phyloP scores from a whole-genome alignment of 1,139 yeast species.

The Sugiyamaella novakii region DNA sequence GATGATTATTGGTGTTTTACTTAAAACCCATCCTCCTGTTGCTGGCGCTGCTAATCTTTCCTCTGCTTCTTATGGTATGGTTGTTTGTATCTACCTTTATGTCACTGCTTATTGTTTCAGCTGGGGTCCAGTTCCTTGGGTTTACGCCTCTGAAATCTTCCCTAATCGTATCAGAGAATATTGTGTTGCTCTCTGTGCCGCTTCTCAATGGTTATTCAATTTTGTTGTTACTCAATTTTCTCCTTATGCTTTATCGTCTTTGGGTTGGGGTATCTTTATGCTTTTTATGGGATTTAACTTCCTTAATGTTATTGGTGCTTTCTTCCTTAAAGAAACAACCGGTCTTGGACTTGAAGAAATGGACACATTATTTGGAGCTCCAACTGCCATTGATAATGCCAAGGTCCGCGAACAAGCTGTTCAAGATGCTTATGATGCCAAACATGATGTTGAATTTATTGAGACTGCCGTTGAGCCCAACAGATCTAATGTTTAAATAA shows the following conservation, averaged over 20 bases:
- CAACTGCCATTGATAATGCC: conserved; percentile 21
- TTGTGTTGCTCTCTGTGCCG: conserved; percentile 59
- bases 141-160: conserved; percentile 59
- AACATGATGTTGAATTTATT: conserved; percentile 15
- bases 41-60: conserved; percentile 14
- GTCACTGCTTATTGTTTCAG: conserved; percentile 65
- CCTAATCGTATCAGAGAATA: conserved; percentile 59
- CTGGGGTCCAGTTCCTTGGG: conserved; percentile 66
- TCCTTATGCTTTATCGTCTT: conserved; percentile 57
- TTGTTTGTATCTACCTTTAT: conserved; percentile 44
- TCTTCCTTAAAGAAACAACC: conserved; percentile 71
- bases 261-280: conserved; percentile 59
- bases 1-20: conserved; percentile 33
- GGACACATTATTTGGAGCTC: conserved; percentile 42
- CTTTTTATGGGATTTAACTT: conserved; percentile 68
- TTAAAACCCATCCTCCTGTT: conserved; percentile 28
- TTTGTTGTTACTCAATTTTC: conserved; percentile 71
- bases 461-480: conserved; percentile 9
- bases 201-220: conserved; percentile 81
- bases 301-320: conserved; percentile 55
- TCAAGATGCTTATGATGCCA: conserved; percentile 18
- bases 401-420: conserved; percentile 16
- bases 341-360: conserved; percentile 77
- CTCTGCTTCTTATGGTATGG: conserved; percentile 20
- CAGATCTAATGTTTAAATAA: conserved; percentile 6